These are phyloP conservation scores for Shiraia bambusicola DNA, from an alignment of 2,329 filamentous ascomycete species.

Conservation along the genomic window DNA sequence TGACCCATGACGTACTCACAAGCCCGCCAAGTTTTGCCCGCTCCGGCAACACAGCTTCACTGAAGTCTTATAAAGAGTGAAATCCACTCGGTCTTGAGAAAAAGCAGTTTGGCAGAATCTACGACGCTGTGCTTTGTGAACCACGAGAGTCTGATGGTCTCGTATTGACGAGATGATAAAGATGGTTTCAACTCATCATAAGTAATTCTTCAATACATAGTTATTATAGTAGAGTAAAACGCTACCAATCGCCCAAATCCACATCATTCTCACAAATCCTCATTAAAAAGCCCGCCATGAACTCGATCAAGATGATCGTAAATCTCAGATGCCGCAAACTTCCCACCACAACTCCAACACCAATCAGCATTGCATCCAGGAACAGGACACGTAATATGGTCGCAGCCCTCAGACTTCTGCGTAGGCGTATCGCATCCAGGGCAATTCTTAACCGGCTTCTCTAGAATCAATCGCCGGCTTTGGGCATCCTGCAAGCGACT, in stretches of 20 bases:
- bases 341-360: constrained; percentile 47
- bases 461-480: constrained; percentile 22
- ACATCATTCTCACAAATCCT: constrained; percentile 1
- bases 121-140: too few species aligned
- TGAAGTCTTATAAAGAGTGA: too few species aligned
- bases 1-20: too few species aligned
- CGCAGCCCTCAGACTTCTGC: constrained; percentile 44
- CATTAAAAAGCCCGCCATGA: constrained; percentile 4
- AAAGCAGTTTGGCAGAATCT: too few species aligned
- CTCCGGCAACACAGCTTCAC: too few species aligned
- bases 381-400: constrained; percentile 37
- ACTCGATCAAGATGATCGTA: constrained; percentile 43
- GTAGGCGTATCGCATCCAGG: constrained; percentile 41
- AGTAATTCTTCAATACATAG: too few species aligned
- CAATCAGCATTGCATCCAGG: constrained; percentile 43
- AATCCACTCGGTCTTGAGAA: too few species aligned
- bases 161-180: too few species aligned
- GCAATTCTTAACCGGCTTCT: constrained; percentile 39
- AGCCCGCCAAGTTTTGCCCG: too few species aligned
- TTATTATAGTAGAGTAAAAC: too few species aligned
- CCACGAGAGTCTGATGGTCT: too few species aligned
- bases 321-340: constrained; percentile 27
- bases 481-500: constrained; percentile 3
- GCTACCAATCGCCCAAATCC: not conserved
- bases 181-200: too few species aligned